Evolutionary conservation across 352 stramenopile species (phyloP).

Genomic region (Globisporangium irregulare): DNA sequence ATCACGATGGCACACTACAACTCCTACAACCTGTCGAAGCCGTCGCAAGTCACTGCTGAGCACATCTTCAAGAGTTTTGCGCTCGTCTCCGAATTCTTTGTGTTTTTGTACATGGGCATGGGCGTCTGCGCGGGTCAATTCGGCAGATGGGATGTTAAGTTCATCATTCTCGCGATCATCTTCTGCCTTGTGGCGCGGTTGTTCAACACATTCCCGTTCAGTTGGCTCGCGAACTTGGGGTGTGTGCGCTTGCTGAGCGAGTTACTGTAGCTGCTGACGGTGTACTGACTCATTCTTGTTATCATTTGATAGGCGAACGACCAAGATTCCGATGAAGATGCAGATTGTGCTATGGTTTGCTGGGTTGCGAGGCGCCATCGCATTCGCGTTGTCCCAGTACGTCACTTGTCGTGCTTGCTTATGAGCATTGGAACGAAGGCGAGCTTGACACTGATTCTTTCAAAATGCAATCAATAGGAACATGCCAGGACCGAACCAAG

Average conservation of each 20-base stretch:
- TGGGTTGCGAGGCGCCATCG: constrained; percentile 84
- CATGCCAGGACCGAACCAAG: constrained; percentile 93
- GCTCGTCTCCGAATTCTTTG: constrained; percentile 69
- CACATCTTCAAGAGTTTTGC: constrained; percentile 81
- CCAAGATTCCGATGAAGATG: constrained; percentile 86
- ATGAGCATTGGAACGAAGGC: neutral
- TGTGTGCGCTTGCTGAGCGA: constrained; percentile 15
- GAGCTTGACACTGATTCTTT: too few relatives aligned
- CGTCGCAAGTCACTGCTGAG: constrained; percentile 59
- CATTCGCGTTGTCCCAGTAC: constrained; percentile 84
- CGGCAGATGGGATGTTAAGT: constrained; percentile 78
- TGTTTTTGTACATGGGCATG: constrained; percentile 81
- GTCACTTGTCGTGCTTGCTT: constrained; percentile 12
- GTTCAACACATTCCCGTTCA: constrained; percentile 94
- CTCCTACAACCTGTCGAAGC: constrained; percentile 70
- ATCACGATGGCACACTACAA: constrained; percentile 86
- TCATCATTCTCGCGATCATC: constrained; percentile 84
- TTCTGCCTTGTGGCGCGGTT: constrained; percentile 86
- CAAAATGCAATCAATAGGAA: constrained; percentile 46
- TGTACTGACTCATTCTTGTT: neutral
- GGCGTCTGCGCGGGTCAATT: constrained; percentile 65
- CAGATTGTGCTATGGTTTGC: constrained; percentile 92
- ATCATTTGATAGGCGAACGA: constrained; percentile 31
- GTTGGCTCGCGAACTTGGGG: constrained; percentile 58
- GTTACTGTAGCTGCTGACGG: neutral